Base-by-base conservation (phyloP, 2,329 filamentous ascomycete genomes). In the Hypoxylon sp. region DNA sequence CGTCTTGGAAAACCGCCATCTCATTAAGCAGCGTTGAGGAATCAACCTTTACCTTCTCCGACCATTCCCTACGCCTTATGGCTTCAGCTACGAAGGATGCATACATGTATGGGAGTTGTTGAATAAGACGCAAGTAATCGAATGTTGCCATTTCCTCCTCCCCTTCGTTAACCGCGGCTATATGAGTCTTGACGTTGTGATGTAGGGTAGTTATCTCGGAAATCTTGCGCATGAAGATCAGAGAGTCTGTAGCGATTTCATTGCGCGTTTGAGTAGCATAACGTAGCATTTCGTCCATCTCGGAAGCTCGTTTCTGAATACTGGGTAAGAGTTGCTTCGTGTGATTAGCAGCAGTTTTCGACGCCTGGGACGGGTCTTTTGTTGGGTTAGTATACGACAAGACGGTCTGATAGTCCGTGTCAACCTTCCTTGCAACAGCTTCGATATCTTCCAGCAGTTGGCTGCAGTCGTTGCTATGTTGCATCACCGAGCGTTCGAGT, bases 21-120 rank as follows among this genome's bases (percentile, higher is more conserved):
- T 97, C 93, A 68, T 97, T 95, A 17, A 91, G 91, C 17, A 99
- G 75, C 0, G 88, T 90, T 2, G 89, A 86, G 0, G 93, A 94
- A 64, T 97, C 94, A 2, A 83, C 81, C 67, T 88, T 90, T 70
- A 97, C 88, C 71, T 96, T 96, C 42, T 96, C 90, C 8, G 83
- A 84, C 92, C 94, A 99, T 72, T 97, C 92, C 23, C 86, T 86
- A 15, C 94, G 86, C 49, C 90, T 84, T 29, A 97, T 84, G 11
- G 91, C 88, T 71, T 99, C 94, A 3, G 90, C 83, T 13, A 96
- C 76, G 51, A 96, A 89, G 2, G 91, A 92, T 0, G 92, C 92
- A 68, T 97, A 99, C 63, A 96, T 86, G 48, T 88, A 87, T 0
- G 94, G 94, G 20, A 97, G 80, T 57, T 92, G 86, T 31, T 92